A percentile compares a stretch with the other conserved stretches of the same genome.
phyloP scores from a whole-genome alignment of 371 early-diverging fungal species.

The Smittium mucronatum region DNA sequence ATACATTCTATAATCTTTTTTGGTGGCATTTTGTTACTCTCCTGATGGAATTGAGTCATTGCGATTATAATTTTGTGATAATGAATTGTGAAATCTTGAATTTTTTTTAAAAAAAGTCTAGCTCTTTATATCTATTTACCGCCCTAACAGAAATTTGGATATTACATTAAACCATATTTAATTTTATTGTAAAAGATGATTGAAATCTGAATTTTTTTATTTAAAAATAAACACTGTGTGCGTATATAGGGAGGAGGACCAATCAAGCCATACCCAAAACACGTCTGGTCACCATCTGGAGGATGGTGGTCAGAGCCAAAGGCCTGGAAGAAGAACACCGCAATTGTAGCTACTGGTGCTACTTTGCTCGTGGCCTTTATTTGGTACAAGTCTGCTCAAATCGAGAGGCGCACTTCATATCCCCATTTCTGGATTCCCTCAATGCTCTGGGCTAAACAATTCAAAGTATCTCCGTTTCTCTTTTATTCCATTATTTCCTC shows the following conservation, averaged over 20 bases:
- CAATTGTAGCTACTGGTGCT: constrained; percentile 52
- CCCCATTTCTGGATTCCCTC: constrained; percentile 36
- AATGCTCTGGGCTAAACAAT: constrained; percentile 35
- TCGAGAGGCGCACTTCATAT: constrained; percentile 40
- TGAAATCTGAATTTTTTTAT: too few species aligned
- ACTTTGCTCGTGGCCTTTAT: constrained; percentile 45
- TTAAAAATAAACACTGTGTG: too few species aligned
- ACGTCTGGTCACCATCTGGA: constrained; percentile 65
- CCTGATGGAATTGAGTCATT: too few species aligned
- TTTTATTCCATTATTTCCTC: not conserved
- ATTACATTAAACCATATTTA: too few species aligned
- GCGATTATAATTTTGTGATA: too few species aligned
- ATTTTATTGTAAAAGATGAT: too few species aligned
- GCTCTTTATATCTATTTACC: too few species aligned
- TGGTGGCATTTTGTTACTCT: too few species aligned
- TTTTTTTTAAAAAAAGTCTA: too few species aligned
- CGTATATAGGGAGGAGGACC: constrained; percentile 41
- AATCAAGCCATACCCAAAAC: constrained; percentile 47
- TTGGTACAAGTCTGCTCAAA: constrained; percentile 67
- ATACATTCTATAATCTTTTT: too few species aligned
- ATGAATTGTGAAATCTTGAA: too few species aligned
- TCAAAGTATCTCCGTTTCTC: constrained; percentile 23
- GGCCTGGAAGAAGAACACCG: constrained; percentile 64
- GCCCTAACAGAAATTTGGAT: too few species aligned
- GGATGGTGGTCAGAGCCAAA: constrained; percentile 85